These are phyloP conservation scores for Chlorella sp. DNA, from an alignment of 139 green algal genomes.

Conservation along the genomic window DNA sequence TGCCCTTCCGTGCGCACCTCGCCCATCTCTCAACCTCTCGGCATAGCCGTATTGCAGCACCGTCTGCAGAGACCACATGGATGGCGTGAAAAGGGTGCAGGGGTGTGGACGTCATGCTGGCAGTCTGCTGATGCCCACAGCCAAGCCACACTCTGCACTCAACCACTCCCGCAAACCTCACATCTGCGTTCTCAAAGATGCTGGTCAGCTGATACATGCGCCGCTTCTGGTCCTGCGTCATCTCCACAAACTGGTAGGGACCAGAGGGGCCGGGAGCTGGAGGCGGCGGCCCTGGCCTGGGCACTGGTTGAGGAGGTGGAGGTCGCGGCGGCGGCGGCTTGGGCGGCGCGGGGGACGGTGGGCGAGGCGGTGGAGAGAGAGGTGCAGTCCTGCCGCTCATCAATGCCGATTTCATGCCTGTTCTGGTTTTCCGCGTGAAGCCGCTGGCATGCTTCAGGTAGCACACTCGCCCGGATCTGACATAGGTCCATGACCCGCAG, in stretches of 20 bases:
- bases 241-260: constrained; percentile 4
- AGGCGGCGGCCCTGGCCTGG: not conserved
- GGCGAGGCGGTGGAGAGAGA: too few relatives aligned
- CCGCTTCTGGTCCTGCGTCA: constrained; percentile 34
- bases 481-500: too few relatives aligned
- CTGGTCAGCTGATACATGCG: constrained; percentile 42
- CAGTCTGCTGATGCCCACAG: too few relatives aligned
- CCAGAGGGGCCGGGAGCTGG: not conserved
- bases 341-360: too few relatives aligned
- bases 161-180: not conserved
- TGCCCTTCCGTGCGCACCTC: not conserved
- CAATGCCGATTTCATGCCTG: too few relatives aligned
- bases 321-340: not conserved
- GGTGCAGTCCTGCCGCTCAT: too few relatives aligned
- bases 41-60: constrained; percentile 23
- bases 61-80: not conserved
- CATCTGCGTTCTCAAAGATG: constrained; percentile 46
- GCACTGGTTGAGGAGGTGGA: not conserved
- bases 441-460: too few relatives aligned
- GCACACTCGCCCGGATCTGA: too few relatives aligned
- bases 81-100: not conserved
- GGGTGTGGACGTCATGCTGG: too few relatives aligned
- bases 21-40: not conserved
- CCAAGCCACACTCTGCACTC: too few relatives aligned
- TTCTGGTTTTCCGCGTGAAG: too few relatives aligned